A percentile compares a stretch with the other conserved stretches of the same genome.
phyloP scores from a whole-genome alignment of 176 grass and related monocot species.

The Juncus effusus region DNA sequence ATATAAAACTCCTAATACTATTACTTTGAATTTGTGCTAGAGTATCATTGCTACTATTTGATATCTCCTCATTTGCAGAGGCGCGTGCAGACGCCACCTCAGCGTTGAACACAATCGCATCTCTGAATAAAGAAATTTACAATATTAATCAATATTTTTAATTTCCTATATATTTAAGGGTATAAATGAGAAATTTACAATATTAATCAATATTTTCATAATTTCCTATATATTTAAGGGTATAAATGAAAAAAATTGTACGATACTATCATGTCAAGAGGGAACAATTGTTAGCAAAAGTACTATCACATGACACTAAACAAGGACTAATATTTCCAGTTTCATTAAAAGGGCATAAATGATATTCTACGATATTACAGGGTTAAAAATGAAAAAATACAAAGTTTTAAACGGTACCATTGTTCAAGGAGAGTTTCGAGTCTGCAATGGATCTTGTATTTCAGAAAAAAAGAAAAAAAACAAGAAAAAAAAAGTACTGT shows the following conservation, averaged over 20 bases:
- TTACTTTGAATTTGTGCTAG: constrained; percentile 54
- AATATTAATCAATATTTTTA: constrained; percentile 5
- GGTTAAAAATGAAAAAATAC: neutral
- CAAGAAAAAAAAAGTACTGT: too few relatives aligned
- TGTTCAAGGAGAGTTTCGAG: constrained; percentile 72
- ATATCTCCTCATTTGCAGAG: constrained; percentile 42
- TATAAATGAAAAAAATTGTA: too few relatives aligned
- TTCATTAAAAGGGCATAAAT: too few relatives aligned
- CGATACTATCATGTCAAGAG: too few relatives aligned
- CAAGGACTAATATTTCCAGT: too few relatives aligned
- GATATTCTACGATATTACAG: neutral
- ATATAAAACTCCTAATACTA: neutral
- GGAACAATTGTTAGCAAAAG: too few relatives aligned
- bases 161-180: too few relatives aligned
- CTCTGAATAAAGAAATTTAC: constrained; percentile 38
- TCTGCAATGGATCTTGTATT: constrained; percentile 43
- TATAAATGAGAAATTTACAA: too few relatives aligned
- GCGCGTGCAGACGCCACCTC: constrained; percentile 58
- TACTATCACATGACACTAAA: too few relatives aligned
- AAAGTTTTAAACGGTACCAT: constrained; percentile 39
- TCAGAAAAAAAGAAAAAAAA: too few relatives aligned
- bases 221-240: too few relatives aligned
- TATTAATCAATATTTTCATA: constrained; percentile 9
- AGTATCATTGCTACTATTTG: constrained; percentile 44
- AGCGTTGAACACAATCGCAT: constrained; percentile 39